phyloP scores from a whole-genome alignment of 2,329 filamentous ascomycete species.

The Penicillium sp. region DNA sequence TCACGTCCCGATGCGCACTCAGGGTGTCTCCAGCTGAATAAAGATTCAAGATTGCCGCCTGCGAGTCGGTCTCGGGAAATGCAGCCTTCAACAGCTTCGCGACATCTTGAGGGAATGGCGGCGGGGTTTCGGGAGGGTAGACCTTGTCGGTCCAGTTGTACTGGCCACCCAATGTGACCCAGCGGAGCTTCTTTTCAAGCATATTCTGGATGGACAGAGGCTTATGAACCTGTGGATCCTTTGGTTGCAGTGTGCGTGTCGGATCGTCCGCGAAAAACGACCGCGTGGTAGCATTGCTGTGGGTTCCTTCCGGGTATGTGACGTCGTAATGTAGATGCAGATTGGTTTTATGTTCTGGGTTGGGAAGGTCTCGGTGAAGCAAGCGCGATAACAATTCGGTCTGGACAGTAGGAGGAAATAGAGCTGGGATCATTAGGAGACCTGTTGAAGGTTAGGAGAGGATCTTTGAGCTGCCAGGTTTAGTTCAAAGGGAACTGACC shows the following conservation, averaged over 20 bases:
- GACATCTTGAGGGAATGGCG: constrained; percentile 69
- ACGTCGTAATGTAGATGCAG: constrained; percentile 77
- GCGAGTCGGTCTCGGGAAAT: constrained; percentile 71
- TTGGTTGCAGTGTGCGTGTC: constrained; percentile 47
- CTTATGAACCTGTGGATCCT: constrained; percentile 68
- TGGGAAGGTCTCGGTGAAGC: constrained; percentile 70
- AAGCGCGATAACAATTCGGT: constrained; percentile 64
- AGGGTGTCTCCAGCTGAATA: constrained; percentile 88
- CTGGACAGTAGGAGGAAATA: constrained; percentile 68
- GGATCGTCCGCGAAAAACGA: constrained; percentile 54
- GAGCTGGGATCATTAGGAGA: constrained; percentile 67
- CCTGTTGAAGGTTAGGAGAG: constrained; percentile 51
- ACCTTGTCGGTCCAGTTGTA: constrained; percentile 90
- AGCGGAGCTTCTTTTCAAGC: constrained; percentile 75
- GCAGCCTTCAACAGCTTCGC: constrained; percentile 60
- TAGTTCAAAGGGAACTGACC: constrained; percentile 23
- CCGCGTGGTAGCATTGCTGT: not conserved
- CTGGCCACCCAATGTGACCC: constrained; percentile 90
- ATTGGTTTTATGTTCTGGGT: constrained; percentile 75
- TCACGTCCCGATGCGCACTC: constrained; percentile 89
- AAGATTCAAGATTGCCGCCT: constrained; percentile 91
- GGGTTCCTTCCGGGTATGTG: constrained; percentile 49
- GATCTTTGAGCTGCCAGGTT: constrained; percentile 4
- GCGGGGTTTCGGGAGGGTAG: constrained; percentile 66
- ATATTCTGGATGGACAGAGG: constrained; percentile 64